Evolutionary conservation across 2,329 filamentous ascomycete genomes (phyloP).

Genomic region (Blastomyces percursus): DNA sequence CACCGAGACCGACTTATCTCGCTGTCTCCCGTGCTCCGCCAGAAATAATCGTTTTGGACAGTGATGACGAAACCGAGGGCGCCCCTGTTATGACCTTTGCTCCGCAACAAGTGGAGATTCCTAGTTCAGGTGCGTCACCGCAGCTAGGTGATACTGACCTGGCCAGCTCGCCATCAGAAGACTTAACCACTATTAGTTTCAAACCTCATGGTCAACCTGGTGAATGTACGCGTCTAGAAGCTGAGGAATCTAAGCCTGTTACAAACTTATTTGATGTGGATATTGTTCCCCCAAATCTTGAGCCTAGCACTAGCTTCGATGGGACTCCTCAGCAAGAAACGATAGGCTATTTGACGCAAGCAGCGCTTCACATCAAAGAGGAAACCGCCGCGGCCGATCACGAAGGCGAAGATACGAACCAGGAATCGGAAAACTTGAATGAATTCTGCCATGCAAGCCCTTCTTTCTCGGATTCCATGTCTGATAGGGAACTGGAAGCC

Average conservation of each 20-base stretch:
- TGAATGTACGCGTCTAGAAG: neutral
- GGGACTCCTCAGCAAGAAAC: neutral
- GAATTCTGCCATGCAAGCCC: neutral
- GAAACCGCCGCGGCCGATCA: neutral
- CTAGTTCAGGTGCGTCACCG: neutral
- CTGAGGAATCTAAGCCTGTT: neutral
- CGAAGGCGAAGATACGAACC: neutral
- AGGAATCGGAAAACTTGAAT: neutral
- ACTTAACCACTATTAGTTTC: neutral
- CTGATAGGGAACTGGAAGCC: neutral
- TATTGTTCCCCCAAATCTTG: neutral
- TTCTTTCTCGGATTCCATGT: neutral
- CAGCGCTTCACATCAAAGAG: neutral
- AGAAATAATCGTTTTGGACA: constrained; percentile 34
- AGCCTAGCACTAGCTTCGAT: neutral
- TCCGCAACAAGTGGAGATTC: neutral
- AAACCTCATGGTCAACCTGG: neutral
- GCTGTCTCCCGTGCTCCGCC: constrained; percentile 15
- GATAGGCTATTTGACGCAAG: neutral
- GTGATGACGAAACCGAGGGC: constrained; percentile 26
- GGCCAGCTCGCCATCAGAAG: neutral
- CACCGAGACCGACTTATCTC: constrained; percentile 2
- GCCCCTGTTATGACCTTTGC: too few relatives aligned
- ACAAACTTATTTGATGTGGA: neutral
- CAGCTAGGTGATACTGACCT: neutral